Conservation (phyloP, 805 yeast genomes). For the Candida sakaeoensis region DNA sequence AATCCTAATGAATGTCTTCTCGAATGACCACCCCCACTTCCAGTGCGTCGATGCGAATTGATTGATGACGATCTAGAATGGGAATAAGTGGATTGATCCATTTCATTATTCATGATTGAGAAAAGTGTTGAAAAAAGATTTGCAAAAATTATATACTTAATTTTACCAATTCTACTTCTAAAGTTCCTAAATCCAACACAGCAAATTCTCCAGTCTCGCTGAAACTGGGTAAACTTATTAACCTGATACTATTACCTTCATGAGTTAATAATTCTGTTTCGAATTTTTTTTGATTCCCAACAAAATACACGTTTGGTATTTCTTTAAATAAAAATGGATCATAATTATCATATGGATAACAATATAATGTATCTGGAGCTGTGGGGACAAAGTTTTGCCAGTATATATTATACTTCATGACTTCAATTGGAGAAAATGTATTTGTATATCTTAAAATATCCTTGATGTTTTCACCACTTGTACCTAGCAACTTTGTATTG, state of each 20-base stretch:
- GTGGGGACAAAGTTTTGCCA: slow-evolving; percentile 94
- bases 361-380: slow-evolving; percentile 91
- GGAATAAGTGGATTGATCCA: slow-evolving; percentile 8
- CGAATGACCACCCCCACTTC: slow-evolving; percentile 58
- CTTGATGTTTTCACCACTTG: slow-evolving; percentile 80
- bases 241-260: slow-evolving; percentile 30
- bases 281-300: slow-evolving; percentile 75
- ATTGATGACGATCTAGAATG: slow-evolving; percentile 34
- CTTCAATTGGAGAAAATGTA: slow-evolving; percentile 15
- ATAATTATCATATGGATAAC: slow-evolving; percentile 70
- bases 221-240: slow-evolving; percentile 73
- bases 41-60: slow-evolving; percentile 33
- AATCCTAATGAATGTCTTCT: slow-evolving; percentile 92
- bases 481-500: slow-evolving; percentile 58
- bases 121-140: not conserved
- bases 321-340: slow-evolving; percentile 77
- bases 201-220: slow-evolving; percentile 52
- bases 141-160: slow-evolving; percentile 14
- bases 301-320: slow-evolving; percentile 82
- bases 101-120: not conserved
- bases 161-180: slow-evolving; percentile 48
- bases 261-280: slow-evolving; percentile 39
- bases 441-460: slow-evolving; percentile 66
- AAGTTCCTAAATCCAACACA: slow-evolving; percentile 17
- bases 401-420: slow-evolving; percentile 60